Evolutionary conservation across 495 filamentous ascomycete species (phyloP), one percentile per base, ranked within the genome.

Genomic region (Annulohypoxylon maeteangense): DNA sequence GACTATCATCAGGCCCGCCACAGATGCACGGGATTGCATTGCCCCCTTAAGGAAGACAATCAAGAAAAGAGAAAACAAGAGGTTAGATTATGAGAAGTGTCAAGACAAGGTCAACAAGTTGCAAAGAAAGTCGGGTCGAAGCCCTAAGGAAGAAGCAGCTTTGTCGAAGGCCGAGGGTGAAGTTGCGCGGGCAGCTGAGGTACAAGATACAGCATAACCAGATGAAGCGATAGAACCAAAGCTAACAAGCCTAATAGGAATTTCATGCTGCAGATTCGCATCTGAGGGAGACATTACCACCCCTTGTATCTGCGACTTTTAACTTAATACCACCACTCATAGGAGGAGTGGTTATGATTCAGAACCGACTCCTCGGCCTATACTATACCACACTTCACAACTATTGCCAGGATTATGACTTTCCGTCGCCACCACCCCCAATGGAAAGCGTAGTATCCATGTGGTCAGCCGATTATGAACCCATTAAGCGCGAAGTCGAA

Each of bases 51-150:
- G 93, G 75, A 97, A 95, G 80, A 91, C 91, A 2, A 95, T 98
- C 78, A 97, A 97, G 82, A 95, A 93, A 75, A 85, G 95, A 42
- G 93, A 96, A 73, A 91, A 97, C 72, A 93, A 90, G 80, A 91
- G 97, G 85, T 74, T 95, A 48, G 95, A 98, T 77, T 97, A 90
- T 74, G 95, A 98, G 79, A 90, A 90, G 65, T 89, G 89, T 63
- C 89, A 94, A 75, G 87, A 90, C 61, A 88, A 90, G 61, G 89
- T 90, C 20, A 92, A 92, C 65, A 89, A 87, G 74, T 84, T 89
- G 22, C 81, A 87, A 67, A 90, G 89, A 75, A 97, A 97, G 76
- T 75, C 84, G 14, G 90, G 88, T 45, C 87, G 90, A 58, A 88
- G 87, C 25, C 88, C 94, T 31, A 87, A 93, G 55, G 95, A 98